Evolutionary conservation across 495 filamentous ascomycete genomes (phyloP), one percentile per base, ranked within the genome.

Genomic region (Aspergillus biplanus): DNA sequence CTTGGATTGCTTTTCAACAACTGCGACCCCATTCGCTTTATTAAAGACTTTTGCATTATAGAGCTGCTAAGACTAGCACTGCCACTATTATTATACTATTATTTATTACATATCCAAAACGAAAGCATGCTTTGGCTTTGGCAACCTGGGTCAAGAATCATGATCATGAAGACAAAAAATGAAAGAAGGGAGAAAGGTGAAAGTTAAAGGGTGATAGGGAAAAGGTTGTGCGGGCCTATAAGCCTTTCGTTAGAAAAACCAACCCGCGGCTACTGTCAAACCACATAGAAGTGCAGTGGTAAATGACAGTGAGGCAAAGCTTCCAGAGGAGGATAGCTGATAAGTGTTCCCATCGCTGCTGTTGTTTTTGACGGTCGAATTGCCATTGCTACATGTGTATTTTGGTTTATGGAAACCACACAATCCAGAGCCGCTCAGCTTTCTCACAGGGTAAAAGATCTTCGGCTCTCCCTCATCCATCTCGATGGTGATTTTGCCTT

Each of bases 391-490:
- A 31, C 5, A 11, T 9, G 15, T 27, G n/a, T 18, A 21, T 16
- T 57, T 61, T 12, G 35, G 4, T 16, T 33, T 16, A n/a, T 47
- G 35, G 37, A 59, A 70, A 8, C 65, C 71, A 58, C 71, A 73
- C 18, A 73, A 57, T 9, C 71, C 69, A 52, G 67, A 70, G 16
- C 63, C 66, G 12, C 59, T 59, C 57, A 75, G 52, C 15, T 64
- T 62, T 8, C 59, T 56, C 6, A 60, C 57, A n/a, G 67, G 61
- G 50, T 63, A 74, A 31, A 79, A 78, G 4, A 85, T 75, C 61
- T 73, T 73, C 7, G 84, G 82, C 56, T 80, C 52, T 0, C 84
- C 82, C 0, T 61, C 64, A 7, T 67, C 66, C 65, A 85, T 79
- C 6, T 66, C 54, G 1, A 83, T 73, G 6, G 67, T 64, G 5